phyloP scores from a whole-genome alignment of 2,329 filamentous ascomycete species.

The Alternaria arborescens region DNA sequence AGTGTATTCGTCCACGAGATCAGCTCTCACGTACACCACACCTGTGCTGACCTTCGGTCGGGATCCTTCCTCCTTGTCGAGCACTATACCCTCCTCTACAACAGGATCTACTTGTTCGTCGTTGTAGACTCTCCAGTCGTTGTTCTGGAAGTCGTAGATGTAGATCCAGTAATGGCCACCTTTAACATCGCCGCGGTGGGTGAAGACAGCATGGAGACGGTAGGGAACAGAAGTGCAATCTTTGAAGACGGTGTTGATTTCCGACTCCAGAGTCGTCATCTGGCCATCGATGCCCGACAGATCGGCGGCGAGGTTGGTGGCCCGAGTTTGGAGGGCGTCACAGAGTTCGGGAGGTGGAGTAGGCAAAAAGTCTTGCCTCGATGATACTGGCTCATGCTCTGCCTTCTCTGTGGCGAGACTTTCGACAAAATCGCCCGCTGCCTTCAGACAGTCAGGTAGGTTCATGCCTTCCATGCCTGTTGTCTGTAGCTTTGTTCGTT shows the following conservation, averaged over 20 bases:
- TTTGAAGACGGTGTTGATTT: slow-evolving; percentile 67
- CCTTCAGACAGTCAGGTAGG: slow-evolving; percentile 43
- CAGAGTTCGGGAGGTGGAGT: slow-evolving; percentile 34
- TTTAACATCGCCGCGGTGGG: slow-evolving; percentile 73
- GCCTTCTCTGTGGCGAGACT: slow-evolving; percentile 23
- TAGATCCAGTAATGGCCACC: slow-evolving; percentile 96
- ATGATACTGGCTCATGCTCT: slow-evolving; percentile 9
- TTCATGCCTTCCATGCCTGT: slow-evolving; percentile 42
- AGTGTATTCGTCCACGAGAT: slow-evolving; percentile 66
- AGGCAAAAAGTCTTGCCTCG: slow-evolving; percentile 16
- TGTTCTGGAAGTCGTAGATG: slow-evolving; percentile 85
- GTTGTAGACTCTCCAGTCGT: slow-evolving; percentile 93
- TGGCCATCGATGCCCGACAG: slow-evolving; percentile 37
- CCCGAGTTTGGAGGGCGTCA: slow-evolving; percentile 29
- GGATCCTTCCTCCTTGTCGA: slow-evolving; percentile 68
- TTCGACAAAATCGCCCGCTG: slow-evolving; percentile 38
- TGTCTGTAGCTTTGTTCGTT: slow-evolving; percentile 53
- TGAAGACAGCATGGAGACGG: slow-evolving; percentile 88
- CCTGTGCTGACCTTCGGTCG: slow-evolving; percentile 62
- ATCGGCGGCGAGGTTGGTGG: slow-evolving; percentile 35
- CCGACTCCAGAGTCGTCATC: slow-evolving; percentile 58
- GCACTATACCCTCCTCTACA: slow-evolving; percentile 72
- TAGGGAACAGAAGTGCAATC: slow-evolving; percentile 75
- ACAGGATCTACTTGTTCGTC: slow-evolving; percentile 81
- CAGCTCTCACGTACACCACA: slow-evolving; percentile 82